Evolutionary conservation across 164 flowering plant species (phyloP), one percentile per base, ranked within the genome.

Genomic region (Magnolia kwangsiensis): DNA sequence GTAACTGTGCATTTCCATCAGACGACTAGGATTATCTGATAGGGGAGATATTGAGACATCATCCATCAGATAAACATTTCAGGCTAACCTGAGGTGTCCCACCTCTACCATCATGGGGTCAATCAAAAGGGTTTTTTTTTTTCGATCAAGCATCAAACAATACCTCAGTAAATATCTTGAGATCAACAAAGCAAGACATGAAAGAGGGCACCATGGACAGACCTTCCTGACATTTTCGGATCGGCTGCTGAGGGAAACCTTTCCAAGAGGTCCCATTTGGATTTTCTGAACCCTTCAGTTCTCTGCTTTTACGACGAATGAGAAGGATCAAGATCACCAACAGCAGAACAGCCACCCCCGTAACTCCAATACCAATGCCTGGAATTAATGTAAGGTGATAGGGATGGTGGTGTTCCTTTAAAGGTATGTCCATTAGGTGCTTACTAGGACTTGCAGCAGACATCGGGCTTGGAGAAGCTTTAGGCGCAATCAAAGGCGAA

Each of bases 221-320:
- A 83, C 99, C 99, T 84, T 92, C 99, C 78, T 88, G 96, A 83
- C 82, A 77, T 78, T 88, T 96, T 69, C 82, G 78, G n/a, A 78
- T 61, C 61, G 89, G 74, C 63, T 76, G 87, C 72, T 88, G 55
- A 63, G 90, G 83, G 72, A 88, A 84, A 67, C 82, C 59, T 77
- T 87, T 92, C 80, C 88, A 78, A 61, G 88, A 75, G 50, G 79
- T 65, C 67, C 77, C 82, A 65, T 84, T 84, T 61, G 71, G 72
- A 75, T 74, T 78, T 67, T 83, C 84, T 49, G 83, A 71, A 78
- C 85, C 87, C 58, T 87, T 78, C 27, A 94, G 87, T 82, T 93
- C 91, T 85, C 79, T 87, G 79, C 72, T 87, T 85, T 96, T 96
- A 81, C 81, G 84, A 45, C 86, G 95, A 69, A 96, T 92, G 51